Conservation (phyloP, 2,329 filamentous ascomycete species). For the Penicillium verrucosum region DNA sequence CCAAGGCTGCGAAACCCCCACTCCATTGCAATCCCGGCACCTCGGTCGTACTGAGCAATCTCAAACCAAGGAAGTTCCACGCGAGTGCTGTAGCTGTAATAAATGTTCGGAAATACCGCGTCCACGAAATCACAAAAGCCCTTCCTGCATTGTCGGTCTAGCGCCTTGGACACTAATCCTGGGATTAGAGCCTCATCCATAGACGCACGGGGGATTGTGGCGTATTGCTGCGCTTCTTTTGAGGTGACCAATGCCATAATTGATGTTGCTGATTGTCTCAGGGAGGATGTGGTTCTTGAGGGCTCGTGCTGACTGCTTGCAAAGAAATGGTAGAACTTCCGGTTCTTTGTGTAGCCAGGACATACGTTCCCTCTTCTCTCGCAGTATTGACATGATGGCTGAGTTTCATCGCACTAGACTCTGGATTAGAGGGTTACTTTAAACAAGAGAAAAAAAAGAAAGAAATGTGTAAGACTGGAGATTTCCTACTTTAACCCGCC, state of each 20-base stretch:
- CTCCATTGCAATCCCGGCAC: constrained; percentile 5
- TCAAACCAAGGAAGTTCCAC: constrained; percentile 20
- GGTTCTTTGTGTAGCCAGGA: constrained; percentile 18
- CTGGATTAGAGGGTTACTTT: not conserved
- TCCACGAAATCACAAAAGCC: constrained; percentile 19
- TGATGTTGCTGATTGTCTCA: not conserved
- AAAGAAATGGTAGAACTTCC: constrained; percentile 18
- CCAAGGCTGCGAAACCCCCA: constrained; percentile 14
- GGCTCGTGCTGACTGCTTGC: not conserved
- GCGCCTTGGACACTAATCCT: constrained; percentile 7
- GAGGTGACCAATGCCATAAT: not conserved
- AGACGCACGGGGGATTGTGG: not conserved
- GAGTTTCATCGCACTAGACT: constrained; percentile 21
- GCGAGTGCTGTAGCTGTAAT: constrained; percentile 14
- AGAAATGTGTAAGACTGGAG: not conserved
- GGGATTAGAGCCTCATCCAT: constrained; percentile 13
- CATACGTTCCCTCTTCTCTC: constrained; percentile 12
- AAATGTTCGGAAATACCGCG: constrained; percentile 15
- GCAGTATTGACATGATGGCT: constrained; percentile 21
- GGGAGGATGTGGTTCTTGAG: not conserved
- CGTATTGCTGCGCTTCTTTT: not conserved
- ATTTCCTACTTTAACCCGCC: constrained; percentile 21
- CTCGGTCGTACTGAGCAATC: constrained; percentile 15
- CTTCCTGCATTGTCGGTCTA: constrained; percentile 15
- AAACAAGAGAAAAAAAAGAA: not conserved